Evolutionary conservation across 2,329 filamentous ascomycete species (phyloP), one percentile per base, ranked within the genome.

Genomic region (Fusarium decemcellulare): DNA sequence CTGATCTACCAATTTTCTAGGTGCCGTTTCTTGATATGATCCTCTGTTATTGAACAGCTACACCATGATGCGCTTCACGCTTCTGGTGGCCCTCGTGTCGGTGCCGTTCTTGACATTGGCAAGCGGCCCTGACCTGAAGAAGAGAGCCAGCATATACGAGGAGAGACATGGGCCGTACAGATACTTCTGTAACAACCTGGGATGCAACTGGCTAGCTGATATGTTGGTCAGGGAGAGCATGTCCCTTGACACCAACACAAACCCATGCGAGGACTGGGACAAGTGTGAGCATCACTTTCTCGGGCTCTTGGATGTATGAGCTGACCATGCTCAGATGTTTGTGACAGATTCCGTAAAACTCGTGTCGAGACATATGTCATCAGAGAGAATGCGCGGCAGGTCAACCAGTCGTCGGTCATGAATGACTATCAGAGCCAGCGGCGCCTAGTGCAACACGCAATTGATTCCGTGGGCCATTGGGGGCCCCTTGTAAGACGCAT

Each of bases 251-350:
- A 23, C 39, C 6, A 11, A 44, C 2, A 42, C 61, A 5, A 53
- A 68, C 27, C 63, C 65, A 6, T 73, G 71, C 18, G 34, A 55
- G 16, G 27, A 67, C 27, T 73, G 66, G 66, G 58, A 72, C 43
- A 23, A 72, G 40, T 63, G 71, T 70, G 51, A 57, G 64, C 5
- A 23, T 5, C 23, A 23, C 23, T 23, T 23, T 43, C 4, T 43
- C 10, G 11, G 7, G 23, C 14, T n/a, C 16, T 15, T 10, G n/a
- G 50, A 29, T 6, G 14, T 23, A 15, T 27, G 30, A 42, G 50
- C 36, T 53, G 18, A 51, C 48, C 23, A 2, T 30, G 4, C 8
- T 12, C 10, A 69, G 66, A 60, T 48, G 53, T 58, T 2, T 68
- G 65, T 40, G 62, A 59, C 23, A 55, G 48, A 12, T 66, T 61